Base-by-base conservation (phyloP, 2,329 filamentous ascomycete species). In the Arachnopeziza araneosa region DNA sequence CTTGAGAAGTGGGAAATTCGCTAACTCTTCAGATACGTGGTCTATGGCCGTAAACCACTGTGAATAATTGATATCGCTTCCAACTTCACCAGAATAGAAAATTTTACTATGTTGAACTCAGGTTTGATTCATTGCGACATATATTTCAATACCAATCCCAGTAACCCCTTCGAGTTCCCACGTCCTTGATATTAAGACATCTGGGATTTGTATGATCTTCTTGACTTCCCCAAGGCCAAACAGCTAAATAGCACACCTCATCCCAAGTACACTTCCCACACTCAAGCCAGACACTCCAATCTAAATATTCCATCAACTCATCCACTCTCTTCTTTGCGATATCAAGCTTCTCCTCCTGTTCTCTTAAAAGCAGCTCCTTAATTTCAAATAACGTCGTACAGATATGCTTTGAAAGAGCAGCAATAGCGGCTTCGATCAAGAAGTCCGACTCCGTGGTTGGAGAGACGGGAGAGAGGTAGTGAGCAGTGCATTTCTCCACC, bases 211-310 rank as follows among this genome's bases (percentile, higher is more conserved):
- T 77, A 65, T 85, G 82, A 67, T 88, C 84, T 24, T 83, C 76
- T 0, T 73, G 67, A 0, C 72, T 75, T 0, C 85, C 85, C 69
- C 79, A 75, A 0, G 85, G 85, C 84, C 84, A 88, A 67, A 88
- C 85, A 1, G 84, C 83, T n/a, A 87, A 75, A 52, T 83, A 78
- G 62, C 84, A 84, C 2, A 85, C 71, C 70, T 88, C 79, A 52
- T 82, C 77, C 8, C 76, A 74, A 0, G 66, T 70, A 67, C 86
- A 88, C 0, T 76, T 75, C 7, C 75, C 73, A 56, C 83, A 83
- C 55, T 79, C 76, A 65, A 83, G 85, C 83, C 83, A 88, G 0
- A 73, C 77, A 2, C 82, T 78, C 86, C 86, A 89, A 7, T 76
- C 75, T 1, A 89, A 74, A 59, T 79, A 80, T 1, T 71, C 62